phyloP scores from a whole-genome alignment of 2,329 filamentous ascomycete genomes.

The Gliomastix tumulicola region DNA sequence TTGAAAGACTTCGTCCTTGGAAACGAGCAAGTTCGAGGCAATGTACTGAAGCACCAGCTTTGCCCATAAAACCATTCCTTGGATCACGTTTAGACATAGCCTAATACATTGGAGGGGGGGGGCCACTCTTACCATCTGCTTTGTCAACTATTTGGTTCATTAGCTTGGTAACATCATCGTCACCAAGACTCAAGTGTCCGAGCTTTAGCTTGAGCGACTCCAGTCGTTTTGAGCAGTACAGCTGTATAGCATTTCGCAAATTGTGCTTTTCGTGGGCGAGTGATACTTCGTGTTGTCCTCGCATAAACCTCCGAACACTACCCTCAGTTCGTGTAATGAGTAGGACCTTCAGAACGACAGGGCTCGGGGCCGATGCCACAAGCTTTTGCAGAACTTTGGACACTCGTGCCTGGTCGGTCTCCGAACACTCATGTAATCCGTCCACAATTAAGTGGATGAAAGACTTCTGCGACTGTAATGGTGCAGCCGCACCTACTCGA shows the following conservation, averaged over 20 bases:
- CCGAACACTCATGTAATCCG: background rate
- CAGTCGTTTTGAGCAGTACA: conserved; percentile 2
- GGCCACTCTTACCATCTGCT: conserved; percentile 14
- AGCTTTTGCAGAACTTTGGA: background rate
- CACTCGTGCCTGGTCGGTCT: background rate
- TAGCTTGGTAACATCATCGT: conserved; percentile 6
- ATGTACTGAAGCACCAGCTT: conserved; percentile 25
- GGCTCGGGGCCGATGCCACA: background rate
- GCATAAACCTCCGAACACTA: too few relatives aligned
- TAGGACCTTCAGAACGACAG: background rate
- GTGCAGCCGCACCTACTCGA: conserved; percentile 6
- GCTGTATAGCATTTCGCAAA: conserved; percentile 4
- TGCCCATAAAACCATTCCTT: conserved; percentile 29
- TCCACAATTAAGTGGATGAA: background rate
- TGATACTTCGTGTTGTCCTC: background rate
- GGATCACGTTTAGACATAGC: background rate
- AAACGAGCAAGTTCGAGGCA: conserved; percentile 19
- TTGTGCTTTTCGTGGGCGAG: conserved; percentile 6
- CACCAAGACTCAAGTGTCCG: too few relatives aligned
- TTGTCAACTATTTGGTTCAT: conserved; percentile 13
- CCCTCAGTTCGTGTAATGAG: too few relatives aligned
- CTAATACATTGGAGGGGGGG: too few relatives aligned
- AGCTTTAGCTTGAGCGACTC: too few relatives aligned
- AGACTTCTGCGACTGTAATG: background rate
- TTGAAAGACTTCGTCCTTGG: too few relatives aligned